A percentile compares a stretch with the other conserved stretches of the same genome.
phyloP scores from a whole-genome alignment of 768 basidiomycete species.

The Amanita phalloides region DNA sequence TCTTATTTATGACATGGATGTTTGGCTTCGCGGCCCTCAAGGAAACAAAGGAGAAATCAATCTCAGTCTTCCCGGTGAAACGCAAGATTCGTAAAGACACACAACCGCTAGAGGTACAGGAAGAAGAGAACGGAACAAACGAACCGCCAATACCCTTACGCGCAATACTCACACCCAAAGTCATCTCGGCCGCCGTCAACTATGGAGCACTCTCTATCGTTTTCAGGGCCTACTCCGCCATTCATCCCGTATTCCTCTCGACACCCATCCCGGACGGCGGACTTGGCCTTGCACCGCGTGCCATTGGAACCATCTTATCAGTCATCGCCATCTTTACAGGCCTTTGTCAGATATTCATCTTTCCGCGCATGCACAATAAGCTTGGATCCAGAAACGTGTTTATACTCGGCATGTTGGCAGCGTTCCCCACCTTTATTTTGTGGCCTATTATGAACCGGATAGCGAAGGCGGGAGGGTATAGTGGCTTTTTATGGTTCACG shows the following conservation, averaged over 20 bases:
- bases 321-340: conserved; percentile 43
- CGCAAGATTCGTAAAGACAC: background rate
- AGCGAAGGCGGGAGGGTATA: background rate
- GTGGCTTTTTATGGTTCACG: background rate
- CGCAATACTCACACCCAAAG: conserved; percentile 17
- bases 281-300: conserved; percentile 12
- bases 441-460: conserved; percentile 29
- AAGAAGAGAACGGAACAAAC: background rate
- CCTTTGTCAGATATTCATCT: conserved; percentile 42
- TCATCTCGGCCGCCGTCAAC: conserved; percentile 41
- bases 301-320: conserved; percentile 48
- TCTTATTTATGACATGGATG: conserved; percentile 33
- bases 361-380: conserved; percentile 40
- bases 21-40: conserved; percentile 34
- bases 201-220: conserved; percentile 22
- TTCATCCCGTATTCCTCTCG: conserved; percentile 56
- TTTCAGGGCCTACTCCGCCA: conserved; percentile 44
- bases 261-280: conserved; percentile 53
- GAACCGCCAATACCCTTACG: background rate
- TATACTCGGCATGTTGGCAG: conserved; percentile 27
- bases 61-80: background rate
- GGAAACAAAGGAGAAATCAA: conserved; percentile 18
- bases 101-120: background rate
- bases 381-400: conserved; percentile 23
- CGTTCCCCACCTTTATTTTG: conserved; percentile 29